These are phyloP conservation scores for Fremontodendron californicum DNA, from an alignment of 345 rosid genomes.

Conservation along the genomic window DNA sequence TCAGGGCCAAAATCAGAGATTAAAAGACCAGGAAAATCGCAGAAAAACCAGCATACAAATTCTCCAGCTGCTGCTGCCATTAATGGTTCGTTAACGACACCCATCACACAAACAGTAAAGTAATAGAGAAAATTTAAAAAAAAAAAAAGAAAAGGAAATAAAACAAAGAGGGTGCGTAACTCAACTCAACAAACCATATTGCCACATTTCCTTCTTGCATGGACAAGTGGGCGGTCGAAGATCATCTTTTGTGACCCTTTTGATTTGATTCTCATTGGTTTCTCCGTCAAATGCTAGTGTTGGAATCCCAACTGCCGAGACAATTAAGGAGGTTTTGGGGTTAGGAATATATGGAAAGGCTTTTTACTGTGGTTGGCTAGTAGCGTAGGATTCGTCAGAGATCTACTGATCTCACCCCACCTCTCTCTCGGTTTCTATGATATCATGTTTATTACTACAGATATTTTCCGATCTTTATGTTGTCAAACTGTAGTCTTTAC, in stretches of 20 bases:
- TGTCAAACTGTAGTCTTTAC: neutral
- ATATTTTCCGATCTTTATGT: neutral
- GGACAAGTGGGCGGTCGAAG: constrained; percentile 32
- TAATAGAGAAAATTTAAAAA: constrained; percentile 9
- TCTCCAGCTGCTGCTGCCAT: constrained; percentile 30
- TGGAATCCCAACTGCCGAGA: neutral
- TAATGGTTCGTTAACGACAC: constrained; percentile 25
- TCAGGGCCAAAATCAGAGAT: constrained; percentile 54
- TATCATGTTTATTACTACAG: neutral
- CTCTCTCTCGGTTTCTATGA: neutral
- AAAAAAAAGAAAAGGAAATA: neutral
- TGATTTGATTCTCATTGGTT: neutral
- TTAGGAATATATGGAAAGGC: neutral
- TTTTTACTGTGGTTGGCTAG: neutral
- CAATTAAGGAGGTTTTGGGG: neutral
- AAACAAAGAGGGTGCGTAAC: neutral
- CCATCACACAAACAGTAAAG: constrained; percentile 24
- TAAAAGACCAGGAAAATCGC: constrained; percentile 66
- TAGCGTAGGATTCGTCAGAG: neutral
- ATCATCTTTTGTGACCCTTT: neutral
- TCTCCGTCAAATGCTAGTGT: neutral
- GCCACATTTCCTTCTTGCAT: constrained; percentile 47
- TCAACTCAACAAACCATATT: too few relatives aligned
- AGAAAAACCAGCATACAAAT: constrained; percentile 41
- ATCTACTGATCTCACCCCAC: neutral